Evolutionary conservation across 192 early-diverging fungal species (phyloP).

Genomic region (Podochytrium sp.): DNA sequence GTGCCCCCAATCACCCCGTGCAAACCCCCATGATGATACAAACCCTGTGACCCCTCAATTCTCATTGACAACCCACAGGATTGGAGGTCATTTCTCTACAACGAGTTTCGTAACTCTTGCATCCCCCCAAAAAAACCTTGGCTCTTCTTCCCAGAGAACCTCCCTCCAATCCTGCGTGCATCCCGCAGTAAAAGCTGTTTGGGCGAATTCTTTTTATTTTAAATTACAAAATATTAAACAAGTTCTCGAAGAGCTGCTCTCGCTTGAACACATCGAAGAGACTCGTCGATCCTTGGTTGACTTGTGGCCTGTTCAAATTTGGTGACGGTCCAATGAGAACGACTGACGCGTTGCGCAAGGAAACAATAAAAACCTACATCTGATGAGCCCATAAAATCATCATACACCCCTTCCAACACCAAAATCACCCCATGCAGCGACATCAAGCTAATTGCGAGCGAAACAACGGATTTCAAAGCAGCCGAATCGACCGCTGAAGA

Average conservation of each 20-base stretch:
- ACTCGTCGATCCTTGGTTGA: slow-evolving; percentile 33
- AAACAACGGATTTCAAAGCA: neutral
- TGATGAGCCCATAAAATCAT: slow-evolving; percentile 29
- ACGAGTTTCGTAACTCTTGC: too few relatives aligned
- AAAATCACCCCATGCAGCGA: slow-evolving; percentile 41
- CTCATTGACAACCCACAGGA: too few relatives aligned
- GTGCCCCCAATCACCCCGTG: too few relatives aligned
- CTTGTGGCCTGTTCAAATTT: slow-evolving; percentile 11
- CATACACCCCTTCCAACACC: slow-evolving; percentile 36
- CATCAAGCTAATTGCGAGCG: slow-evolving; percentile 29
- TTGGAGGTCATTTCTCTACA: too few relatives aligned
- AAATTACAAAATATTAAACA: neutral
- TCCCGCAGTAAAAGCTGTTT: too few relatives aligned
- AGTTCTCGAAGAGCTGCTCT: slow-evolving; percentile 16
- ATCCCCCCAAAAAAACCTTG: too few relatives aligned
- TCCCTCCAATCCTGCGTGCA: too few relatives aligned
- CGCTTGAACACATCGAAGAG: slow-evolving; percentile 30
- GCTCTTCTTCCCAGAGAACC: too few relatives aligned
- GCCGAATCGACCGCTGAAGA: neutral
- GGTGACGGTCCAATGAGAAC: too few relatives aligned
- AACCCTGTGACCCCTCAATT: too few relatives aligned
- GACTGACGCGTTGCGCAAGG: too few relatives aligned
- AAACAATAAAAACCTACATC: slow-evolving; percentile 26
- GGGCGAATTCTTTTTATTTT: neutral
- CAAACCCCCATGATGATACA: too few relatives aligned